These are phyloP conservation scores for Pyrenochaeta sp. DNA, from an alignment of 2,329 filamentous ascomycete species.

Conservation along the genomic window DNA sequence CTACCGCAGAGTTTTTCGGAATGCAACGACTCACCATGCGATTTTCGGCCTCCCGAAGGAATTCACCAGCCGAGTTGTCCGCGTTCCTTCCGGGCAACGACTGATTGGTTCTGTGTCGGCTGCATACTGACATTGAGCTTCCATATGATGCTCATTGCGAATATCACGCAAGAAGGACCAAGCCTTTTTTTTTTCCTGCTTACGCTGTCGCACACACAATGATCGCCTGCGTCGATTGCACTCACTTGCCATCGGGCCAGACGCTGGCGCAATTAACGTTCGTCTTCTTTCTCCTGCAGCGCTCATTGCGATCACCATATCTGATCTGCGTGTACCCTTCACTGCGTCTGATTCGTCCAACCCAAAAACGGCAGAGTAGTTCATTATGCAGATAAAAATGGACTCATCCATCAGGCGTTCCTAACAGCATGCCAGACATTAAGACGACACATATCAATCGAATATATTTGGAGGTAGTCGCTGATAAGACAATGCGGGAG, in stretches of 20 bases:
- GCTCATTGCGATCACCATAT: conserved; percentile 3
- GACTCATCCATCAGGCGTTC: not conserved
- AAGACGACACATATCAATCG: not conserved
- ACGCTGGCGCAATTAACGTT: conserved; percentile 7
- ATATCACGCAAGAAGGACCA: conserved; percentile 6
- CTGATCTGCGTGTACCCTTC: conserved; percentile 6
- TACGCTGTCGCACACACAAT: conserved; percentile 2
- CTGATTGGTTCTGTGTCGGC: conserved; percentile 29
- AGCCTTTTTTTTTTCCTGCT: not conserved
- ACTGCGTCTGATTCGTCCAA: conserved; percentile 3
- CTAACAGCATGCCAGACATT: not conserved
- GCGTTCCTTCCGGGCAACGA: not conserved
- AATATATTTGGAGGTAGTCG: not conserved
- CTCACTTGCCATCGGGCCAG: conserved; percentile 1
- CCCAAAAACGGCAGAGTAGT: not conserved
- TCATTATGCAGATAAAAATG: conserved; percentile 1
- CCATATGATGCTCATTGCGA: conserved; percentile 2
- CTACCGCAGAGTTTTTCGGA: conserved; percentile 39
- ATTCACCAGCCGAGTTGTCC: conserved; percentile 9
- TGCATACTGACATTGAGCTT: not conserved
- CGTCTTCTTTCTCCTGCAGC: conserved; percentile 6
- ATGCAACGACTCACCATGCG: conserved; percentile 26
- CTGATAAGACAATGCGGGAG: no score
- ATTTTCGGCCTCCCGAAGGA: conserved; percentile 18
- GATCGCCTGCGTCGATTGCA: not conserved